phyloP scores from a whole-genome alignment of 1,284 basidiomycete species.

The Neolentinus lepideus region DNA sequence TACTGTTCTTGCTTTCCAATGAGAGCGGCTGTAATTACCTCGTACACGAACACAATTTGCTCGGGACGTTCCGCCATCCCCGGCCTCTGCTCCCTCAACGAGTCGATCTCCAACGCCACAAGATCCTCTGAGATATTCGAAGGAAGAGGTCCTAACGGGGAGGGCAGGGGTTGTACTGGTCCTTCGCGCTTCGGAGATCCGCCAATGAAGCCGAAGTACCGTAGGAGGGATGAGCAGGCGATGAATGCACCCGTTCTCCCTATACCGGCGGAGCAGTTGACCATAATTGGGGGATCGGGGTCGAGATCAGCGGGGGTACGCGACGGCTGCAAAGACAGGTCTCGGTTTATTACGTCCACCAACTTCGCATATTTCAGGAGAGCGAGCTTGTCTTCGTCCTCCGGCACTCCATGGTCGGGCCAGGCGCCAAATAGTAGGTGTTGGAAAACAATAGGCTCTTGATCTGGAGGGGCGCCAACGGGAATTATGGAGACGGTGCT shows the following conservation, averaged over 20 bases:
- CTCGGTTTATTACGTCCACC: constrained; percentile 54
- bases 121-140: constrained; percentile 44
- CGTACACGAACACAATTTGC: constrained; percentile 64
- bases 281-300: constrained; percentile 68
- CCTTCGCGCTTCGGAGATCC: constrained; percentile 18
- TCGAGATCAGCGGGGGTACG: constrained; percentile 19
- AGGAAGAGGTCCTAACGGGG: constrained; percentile 52
- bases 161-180: constrained; percentile 26
- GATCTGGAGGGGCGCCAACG: constrained; percentile 11
- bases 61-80: constrained; percentile 75
- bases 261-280: constrained; percentile 85
- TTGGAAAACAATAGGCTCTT: constrained; percentile 43
- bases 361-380: constrained; percentile 56
- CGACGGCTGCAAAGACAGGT: constrained; percentile 25
- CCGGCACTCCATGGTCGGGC: constrained; percentile 80
- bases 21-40: constrained; percentile 40
- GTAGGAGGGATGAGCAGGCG: constrained; percentile 67
- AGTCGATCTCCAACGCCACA: constrained; percentile 70
- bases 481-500: constrained; percentile 39
- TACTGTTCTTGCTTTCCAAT: not conserved
- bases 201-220: constrained; percentile 44
- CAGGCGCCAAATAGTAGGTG: constrained; percentile 73
- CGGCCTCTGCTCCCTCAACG: constrained; percentile 70
- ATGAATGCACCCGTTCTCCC: constrained; percentile 89
- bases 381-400: constrained; percentile 42